Base-by-base conservation (phyloP, 2,329 filamentous ascomycete species). In the Scedosporium apiospermum region DNA sequence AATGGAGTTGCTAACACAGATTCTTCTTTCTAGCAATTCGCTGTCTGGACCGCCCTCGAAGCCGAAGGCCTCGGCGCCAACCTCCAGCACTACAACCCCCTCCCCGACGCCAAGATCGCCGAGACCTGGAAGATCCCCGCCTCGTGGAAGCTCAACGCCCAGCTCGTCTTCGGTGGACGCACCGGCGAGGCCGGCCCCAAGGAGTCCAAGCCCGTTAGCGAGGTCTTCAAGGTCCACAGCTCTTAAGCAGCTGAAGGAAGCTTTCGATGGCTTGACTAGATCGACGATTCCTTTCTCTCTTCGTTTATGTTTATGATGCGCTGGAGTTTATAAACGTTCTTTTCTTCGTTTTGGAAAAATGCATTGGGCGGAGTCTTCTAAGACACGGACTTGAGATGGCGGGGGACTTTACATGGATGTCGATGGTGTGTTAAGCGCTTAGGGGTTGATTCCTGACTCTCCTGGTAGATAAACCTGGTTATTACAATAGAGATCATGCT, bases 1-100 rank as follows among this genome's bases (percentile, higher is more conserved):
- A 38, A 38, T 34, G 5, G 16, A 23, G 27, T 58, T n/a, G 23
- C 59, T 64, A 57, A 60, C 63, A 55, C 18, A 5, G 51, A 18
- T 16, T 44, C 27, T 6, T 53, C 42, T 44, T 27, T n/a, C n/a
- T 71, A 77, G 74, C 90, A 96, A 80, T 89, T 84, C 76, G 80
- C 85, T 67, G 73, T 91, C 68, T 96, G 92, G 92, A 88, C 87
- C 18, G 89, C 88, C 3, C 85, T 96, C 63, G 89, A 93, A 77
- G 82, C 87, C 65, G 91, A 95, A 73, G 91, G 92, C 34, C 84
- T 96, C 63, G 91, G 91, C 67, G 89, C 88, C 72, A 96, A 93
- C 81, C 82, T 96, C 61, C 92, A 96, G 82, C 92, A 96, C 80
- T 96, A 96, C 82, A 95, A 91, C 83, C 91, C 91, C 21, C 76